Evolutionary conservation across 2,329 filamentous ascomycete genomes (phyloP).

Genomic region (Fusarium denticulatum): DNA sequence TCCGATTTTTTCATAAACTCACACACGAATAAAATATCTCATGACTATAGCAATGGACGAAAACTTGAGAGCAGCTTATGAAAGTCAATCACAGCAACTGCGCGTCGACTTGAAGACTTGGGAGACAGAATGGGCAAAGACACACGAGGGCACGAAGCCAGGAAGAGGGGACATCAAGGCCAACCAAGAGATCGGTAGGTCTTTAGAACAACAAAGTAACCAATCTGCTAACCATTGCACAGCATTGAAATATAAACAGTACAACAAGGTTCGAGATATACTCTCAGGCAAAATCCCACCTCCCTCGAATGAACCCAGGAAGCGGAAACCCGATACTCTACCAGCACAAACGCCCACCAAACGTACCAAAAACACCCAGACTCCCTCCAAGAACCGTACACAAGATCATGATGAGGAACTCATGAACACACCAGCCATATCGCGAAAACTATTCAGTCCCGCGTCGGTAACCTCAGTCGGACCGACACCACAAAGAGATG

Average conservation of each 20-base stretch:
- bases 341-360: constrained; percentile 62
- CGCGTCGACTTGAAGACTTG: constrained; percentile 77
- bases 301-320: constrained; percentile 52
- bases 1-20: not conserved
- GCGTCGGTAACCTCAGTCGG: constrained; percentile 70
- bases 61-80: constrained; percentile 55
- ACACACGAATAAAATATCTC: not conserved
- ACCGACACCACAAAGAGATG: constrained; percentile 83
- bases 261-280: constrained; percentile 72
- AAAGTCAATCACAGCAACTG: constrained; percentile 63
- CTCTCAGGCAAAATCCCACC: constrained; percentile 62
- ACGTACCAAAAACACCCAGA: constrained; percentile 57
- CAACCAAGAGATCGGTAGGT: constrained; percentile 74
- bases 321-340: constrained; percentile 53
- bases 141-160: constrained; percentile 74
- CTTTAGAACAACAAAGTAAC: not conserved
- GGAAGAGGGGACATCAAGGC: constrained; percentile 79
- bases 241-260: constrained; percentile 82
- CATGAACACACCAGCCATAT: constrained; percentile 65
- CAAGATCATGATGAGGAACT: constrained; percentile 52
- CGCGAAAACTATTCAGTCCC: constrained; percentile 69
- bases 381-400: constrained; percentile 55
- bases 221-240: not conserved
- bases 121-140: constrained; percentile 73
- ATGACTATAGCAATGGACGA: constrained; percentile 56